A percentile compares a stretch with the other conserved stretches of the same genome.
Evolutionary conservation across 345 rosid species (phyloP).

Genomic region (Aquilaria malaccensis): DNA sequence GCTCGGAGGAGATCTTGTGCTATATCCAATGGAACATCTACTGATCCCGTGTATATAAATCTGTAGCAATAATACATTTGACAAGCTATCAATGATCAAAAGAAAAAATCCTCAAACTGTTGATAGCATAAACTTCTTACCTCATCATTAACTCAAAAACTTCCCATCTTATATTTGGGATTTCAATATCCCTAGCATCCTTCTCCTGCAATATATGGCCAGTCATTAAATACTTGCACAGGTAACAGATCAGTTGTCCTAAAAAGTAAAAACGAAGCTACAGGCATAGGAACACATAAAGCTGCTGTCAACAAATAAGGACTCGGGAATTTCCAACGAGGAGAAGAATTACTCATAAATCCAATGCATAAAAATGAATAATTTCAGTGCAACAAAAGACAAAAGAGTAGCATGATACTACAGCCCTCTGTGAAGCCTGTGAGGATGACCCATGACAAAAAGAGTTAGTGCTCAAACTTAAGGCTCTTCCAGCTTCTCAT

Average conservation of each 20-base stretch:
- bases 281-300: too few species aligned
- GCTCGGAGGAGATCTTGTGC: conserved; percentile 98
- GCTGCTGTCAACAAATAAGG: too few species aligned
- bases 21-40: conserved; percentile 69
- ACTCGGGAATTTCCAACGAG: too few species aligned
- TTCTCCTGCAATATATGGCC: conserved; percentile 54
- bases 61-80: conserved; percentile 32
- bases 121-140: conserved; percentile 26
- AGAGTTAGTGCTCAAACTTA: too few species aligned
- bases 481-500: too few species aligned
- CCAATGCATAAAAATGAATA: neutral
- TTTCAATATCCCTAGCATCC: conserved; percentile 96
- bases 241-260: too few species aligned
- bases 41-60: conserved; percentile 96
- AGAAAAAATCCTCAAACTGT: conserved; percentile 7
- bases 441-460: too few species aligned
- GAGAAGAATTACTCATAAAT: too few species aligned
- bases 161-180: conserved; percentile 99
- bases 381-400: neutral
- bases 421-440: too few species aligned
- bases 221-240: neutral
- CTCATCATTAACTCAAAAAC: conserved; percentile 99
- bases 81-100: conserved; percentile 2
- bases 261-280: too few species aligned
- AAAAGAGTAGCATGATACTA: too few species aligned